A percentile compares a stretch with the other conserved stretches of the same genome.
Evolutionary conservation across 169 alveolate genomes (phyloP).

Genomic region (Plasmodium vivax): DNA sequence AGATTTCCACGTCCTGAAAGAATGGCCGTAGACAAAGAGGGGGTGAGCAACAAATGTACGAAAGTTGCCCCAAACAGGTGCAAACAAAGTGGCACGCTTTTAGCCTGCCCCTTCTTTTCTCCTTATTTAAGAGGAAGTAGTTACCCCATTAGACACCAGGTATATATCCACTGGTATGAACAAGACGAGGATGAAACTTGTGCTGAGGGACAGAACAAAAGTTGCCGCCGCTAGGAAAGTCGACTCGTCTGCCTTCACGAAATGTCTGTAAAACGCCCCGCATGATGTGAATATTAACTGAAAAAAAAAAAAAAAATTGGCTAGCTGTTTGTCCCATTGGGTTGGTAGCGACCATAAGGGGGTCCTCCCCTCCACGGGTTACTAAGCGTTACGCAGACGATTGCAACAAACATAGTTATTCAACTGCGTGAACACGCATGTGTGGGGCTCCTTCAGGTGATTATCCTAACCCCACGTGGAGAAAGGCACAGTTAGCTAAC

Average conservation of each 20-base stretch:
- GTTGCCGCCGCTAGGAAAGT: slow-evolving; percentile 41
- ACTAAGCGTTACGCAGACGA: not conserved
- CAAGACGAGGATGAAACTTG: slow-evolving; percentile 50
- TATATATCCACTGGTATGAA: slow-evolving; percentile 66
- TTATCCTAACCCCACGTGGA: not conserved
- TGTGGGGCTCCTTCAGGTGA: not conserved
- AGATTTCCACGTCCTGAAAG: slow-evolving; percentile 49
- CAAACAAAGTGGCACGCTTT: not conserved
- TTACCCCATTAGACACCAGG: slow-evolving; percentile 71
- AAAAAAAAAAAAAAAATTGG: slow-evolving; percentile 8
- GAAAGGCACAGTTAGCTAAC: slow-evolving; percentile 14
- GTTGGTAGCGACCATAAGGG: not conserved
- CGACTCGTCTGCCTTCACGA: slow-evolving; percentile 49
- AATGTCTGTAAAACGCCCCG: slow-evolving; percentile 52
- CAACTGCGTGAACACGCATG: not conserved
- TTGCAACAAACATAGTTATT: not conserved
- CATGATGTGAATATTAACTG: slow-evolving; percentile 60
- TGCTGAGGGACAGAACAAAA: slow-evolving; percentile 50
- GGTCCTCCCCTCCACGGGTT: not conserved
- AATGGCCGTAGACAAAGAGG: not conserved
- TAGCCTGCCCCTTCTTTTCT: not conserved
- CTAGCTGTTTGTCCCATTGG: not conserved
- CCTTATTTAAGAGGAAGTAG: not conserved
- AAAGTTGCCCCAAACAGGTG: not conserved
- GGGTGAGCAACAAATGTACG: not conserved